Base-by-base conservation (phyloP, 805 yeast genomes). In the Schwanniomyces sp. region DNA sequence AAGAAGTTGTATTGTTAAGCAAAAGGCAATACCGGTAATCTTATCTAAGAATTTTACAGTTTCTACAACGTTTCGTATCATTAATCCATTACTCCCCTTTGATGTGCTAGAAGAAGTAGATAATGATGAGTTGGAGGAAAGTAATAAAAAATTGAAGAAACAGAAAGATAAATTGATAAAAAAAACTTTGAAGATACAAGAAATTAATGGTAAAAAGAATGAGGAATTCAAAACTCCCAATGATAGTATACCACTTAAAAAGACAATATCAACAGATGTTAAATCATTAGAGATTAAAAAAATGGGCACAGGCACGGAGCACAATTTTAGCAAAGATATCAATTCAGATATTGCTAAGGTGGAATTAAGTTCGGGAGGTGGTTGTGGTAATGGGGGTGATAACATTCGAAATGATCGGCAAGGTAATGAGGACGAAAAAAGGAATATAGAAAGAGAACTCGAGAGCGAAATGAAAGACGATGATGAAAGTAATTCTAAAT, bases 1-100 rank as follows among this genome's bases (percentile, higher is more conserved):
- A 11, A 3, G 18, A 37, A 37, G n/a, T 18, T 37, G 12, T 18
- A 2, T 37, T 3, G 16, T n/a, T 16, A 32, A 16, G 14, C 7
- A 17, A 16, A 32, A 18, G 11, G 21, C 10, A 14, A 3, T 28
- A 7, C 32, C 21, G 3, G 4, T 26, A 36, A 3, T 12, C 21
- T n/a, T 9, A 16, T 11, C 5, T 21, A 21, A 46, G n/a, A n/a
- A 16, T 32, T 38, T 46, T 40, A 24, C 14, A 10, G 2, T 16
- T 7, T 25, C 51, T 4, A 26, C 36, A 11, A 8, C 29, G 12
- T 29, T 46, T 12, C 3, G 40, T 16, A 43, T 46, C 12, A 51
- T 74, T 12, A 74, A 73, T 46, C 77, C 78, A 5, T 52, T 72
- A n/a, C 42, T 71, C 7, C 77, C 78, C 2, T 63, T 74, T 44